Conservation (phyloP, 495 filamentous ascomycete genomes). For the Aspergillus ostianus region DNA sequence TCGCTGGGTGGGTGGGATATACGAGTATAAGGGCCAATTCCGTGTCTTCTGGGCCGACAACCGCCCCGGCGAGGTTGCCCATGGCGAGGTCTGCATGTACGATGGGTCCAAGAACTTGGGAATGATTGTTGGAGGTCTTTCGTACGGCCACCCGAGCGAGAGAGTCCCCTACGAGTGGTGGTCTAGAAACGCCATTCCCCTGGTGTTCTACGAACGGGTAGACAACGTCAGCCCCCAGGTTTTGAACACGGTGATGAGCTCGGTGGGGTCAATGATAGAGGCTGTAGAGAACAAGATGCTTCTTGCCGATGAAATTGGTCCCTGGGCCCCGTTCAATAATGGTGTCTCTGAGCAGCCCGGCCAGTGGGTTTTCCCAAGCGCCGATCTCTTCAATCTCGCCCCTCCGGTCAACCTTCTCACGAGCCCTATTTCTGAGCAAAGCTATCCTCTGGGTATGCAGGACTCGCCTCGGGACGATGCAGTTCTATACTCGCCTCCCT, state of each 20-base stretch:
- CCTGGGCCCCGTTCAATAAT: background rate
- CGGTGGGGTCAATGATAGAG: constrained; percentile 15
- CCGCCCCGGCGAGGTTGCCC: constrained; percentile 25
- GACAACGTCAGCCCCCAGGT: constrained; percentile 25
- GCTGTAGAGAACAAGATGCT: background rate
- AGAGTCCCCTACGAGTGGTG: constrained; percentile 29
- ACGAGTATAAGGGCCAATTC: constrained; percentile 20
- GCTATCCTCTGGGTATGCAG: background rate
- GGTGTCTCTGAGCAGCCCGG: background rate
- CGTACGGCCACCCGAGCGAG: constrained; percentile 11
- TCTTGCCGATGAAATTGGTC: background rate
- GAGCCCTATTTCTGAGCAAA: background rate
- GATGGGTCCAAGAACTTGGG: constrained; percentile 27
- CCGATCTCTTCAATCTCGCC: background rate
- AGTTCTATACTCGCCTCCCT: background rate
- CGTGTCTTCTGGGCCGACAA: constrained; percentile 38
- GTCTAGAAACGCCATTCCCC: constrained; percentile 18
- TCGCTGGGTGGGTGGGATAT: constrained; percentile 47
- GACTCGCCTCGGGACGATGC: background rate
- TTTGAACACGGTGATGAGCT: constrained; percentile 9
- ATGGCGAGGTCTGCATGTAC: constrained; percentile 26
- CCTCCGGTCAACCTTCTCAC: background rate
- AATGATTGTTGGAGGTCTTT: constrained; percentile 26
- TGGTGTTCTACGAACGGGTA: constrained; percentile 40
- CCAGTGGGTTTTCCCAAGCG: background rate